Base-by-base conservation (phyloP, 1,284 basidiomycete species). In the Hortiboletus rubellus region DNA sequence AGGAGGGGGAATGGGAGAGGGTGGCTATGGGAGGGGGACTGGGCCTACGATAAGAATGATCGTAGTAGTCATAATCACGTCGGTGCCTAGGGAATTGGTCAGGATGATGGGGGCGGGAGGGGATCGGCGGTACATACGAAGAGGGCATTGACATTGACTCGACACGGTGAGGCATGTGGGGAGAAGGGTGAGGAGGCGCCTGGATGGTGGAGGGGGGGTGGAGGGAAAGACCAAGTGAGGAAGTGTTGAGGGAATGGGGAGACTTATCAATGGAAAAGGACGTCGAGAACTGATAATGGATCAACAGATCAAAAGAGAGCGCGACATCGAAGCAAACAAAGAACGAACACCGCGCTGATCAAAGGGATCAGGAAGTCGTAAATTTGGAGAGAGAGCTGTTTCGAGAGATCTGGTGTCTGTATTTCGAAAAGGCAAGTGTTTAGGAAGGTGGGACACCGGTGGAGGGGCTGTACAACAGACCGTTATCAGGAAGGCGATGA, bases 1-100 rank as follows among this genome's bases (percentile, higher is more conserved):
- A 74, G 8, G 84, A 82, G 43, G 86, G 85, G 0, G 86, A 86
- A 65, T 86, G 82, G 49, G 83, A 74, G 54, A 84, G 71, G 52
- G 79, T 80, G 38, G 79, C 74, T 68, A 85, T 82, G 59, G 83
- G 82, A 1, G 82, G 80, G 9, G 83, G 82, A 45, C 79, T 80
- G 33, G 80, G 77, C 49, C 76, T 74, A 54, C 74, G 75, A 71
- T 76, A 78, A 62, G 75, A 71, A 62, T 68, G 72, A 61, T 72
- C 71, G 63, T 76, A 73, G 53, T 70, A 70, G 61, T 71, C 73
- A 63, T 76, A 74, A 55, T 78, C 76, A 62, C 76, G 72, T 56
- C 75, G 69, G 66, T 76, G 78, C 49, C 77, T 79, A 52, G 31
- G 46, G 49, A 34, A 50, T 27, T 24, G 48, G 63, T 56, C n/a